A percentile compares a stretch with the other conserved stretches of the same genome.
Evolutionary conservation across 306 rosid genomes (phyloP).

Genomic region (Medicago ruthenica): DNA sequence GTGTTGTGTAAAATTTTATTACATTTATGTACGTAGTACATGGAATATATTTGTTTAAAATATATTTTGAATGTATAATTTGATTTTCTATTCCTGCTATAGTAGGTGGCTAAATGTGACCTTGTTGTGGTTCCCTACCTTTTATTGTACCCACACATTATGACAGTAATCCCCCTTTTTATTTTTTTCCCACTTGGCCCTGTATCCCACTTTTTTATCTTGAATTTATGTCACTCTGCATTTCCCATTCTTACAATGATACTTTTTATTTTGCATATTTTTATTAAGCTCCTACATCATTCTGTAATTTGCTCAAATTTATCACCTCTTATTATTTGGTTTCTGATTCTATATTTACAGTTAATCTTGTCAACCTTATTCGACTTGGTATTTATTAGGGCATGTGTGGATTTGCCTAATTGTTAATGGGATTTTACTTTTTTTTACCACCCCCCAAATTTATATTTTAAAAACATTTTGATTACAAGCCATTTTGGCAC

Average conservation of each 20-base stretch:
- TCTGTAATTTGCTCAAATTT: constrained; percentile 17
- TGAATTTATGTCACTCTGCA: not conserved
- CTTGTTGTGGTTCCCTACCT: constrained; percentile 19
- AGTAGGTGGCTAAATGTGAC: constrained; percentile 17
- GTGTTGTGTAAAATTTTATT: constrained; percentile 13
- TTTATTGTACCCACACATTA: constrained; percentile 11
- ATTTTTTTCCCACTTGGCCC: constrained; percentile 5
- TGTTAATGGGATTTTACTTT: not conserved
- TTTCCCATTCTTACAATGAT: not conserved
- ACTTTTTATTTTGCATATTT: not conserved
- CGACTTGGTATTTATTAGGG: not conserved
- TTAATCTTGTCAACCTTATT: constrained; percentile 4
- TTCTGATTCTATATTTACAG: constrained; percentile 11
- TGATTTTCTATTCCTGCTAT: constrained; percentile 23
- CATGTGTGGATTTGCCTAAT: not conserved
- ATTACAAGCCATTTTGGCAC: not conserved
- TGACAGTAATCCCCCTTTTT: not conserved
- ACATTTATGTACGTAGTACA: not conserved
- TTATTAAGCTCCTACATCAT: not conserved
- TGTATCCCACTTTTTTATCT: not conserved
- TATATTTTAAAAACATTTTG: not conserved
- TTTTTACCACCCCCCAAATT: not conserved
- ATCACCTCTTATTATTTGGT: constrained; percentile 22
- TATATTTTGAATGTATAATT: constrained; percentile 6
- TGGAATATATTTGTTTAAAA: not conserved